Evolutionary conservation across 345 rosid species (phyloP).

Genomic region (Melaleuca alternifolia): DNA sequence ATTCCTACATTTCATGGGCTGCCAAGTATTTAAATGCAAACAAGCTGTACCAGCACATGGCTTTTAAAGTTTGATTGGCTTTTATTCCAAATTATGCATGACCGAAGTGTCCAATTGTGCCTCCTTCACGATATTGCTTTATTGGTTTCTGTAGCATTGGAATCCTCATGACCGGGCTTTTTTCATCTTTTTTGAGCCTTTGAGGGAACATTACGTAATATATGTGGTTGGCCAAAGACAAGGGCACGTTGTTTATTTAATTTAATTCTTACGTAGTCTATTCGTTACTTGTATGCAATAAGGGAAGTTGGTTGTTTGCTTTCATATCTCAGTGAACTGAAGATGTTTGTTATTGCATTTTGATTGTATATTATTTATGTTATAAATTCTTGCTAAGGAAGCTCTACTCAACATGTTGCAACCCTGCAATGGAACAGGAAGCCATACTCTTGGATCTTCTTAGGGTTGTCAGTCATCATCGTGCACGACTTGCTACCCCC

Average conservation of each 20-base stretch:
- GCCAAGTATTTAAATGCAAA: background rate
- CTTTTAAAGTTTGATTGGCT: background rate
- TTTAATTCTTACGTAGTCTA: background rate
- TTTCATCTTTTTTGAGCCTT: background rate
- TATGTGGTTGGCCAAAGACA: background rate
- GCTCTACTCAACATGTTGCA: background rate
- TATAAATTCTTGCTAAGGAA: background rate
- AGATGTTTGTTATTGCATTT: background rate
- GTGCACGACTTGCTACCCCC: conserved; percentile 89
- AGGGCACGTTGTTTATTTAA: background rate
- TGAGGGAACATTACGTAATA: background rate
- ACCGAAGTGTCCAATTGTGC: background rate
- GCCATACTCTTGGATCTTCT: conserved; percentile 86
- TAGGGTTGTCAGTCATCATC: conserved; percentile 74
- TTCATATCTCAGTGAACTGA: background rate
- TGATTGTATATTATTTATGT: background rate
- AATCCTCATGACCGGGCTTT: background rate
- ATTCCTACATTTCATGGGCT: background rate
- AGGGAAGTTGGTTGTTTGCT: background rate
- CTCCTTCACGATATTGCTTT: background rate
- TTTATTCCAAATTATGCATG: background rate
- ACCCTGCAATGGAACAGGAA: conserved; percentile 48
- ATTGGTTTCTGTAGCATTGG: background rate
- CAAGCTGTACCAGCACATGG: background rate
- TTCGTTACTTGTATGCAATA: background rate